Evolutionary conservation across 23 red algal species (phyloP).

Genomic region (Gracilaria domingensis): DNA sequence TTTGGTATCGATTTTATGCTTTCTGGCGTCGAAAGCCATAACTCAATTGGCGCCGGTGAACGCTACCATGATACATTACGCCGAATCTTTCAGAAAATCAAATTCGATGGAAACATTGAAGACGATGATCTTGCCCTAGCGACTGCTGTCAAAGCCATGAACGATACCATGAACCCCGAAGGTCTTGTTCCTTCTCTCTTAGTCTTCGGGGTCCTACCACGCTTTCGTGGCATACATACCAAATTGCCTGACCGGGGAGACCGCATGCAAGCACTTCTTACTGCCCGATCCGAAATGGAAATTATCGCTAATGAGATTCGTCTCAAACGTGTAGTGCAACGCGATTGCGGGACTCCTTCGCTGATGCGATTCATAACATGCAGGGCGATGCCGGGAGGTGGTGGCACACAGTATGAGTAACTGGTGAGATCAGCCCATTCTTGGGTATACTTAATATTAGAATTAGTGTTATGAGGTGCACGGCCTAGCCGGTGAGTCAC

Average conservation of each 20-base stretch:
- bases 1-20: slow-evolving; percentile 5
- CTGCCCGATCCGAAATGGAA: neutral
- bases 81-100: slow-evolving; percentile 4
- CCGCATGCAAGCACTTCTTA: neutral
- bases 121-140: neutral
- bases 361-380: no score
- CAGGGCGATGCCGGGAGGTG: no score
- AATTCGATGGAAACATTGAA: neutral
- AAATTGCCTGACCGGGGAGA: neutral
- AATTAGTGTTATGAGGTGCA: no score
- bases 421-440: no score
- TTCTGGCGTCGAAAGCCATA: slow-evolving; percentile 14
- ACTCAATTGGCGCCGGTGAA: slow-evolving; percentile 21
- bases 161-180: slow-evolving; percentile 12
- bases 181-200: slow-evolving; percentile 30
- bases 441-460: no score
- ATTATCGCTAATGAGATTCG: neutral
- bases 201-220: neutral
- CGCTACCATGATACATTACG: slow-evolving; percentile 12
- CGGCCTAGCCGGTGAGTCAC: no score
- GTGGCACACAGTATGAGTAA: no score
- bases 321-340: neutral
- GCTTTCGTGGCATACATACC: neutral
- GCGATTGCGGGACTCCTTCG: no score
- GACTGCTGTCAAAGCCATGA: slow-evolving; percentile 14